These are phyloP conservation scores for bread wheat (Triticum aestivum) DNA, from an alignment of 176 grass and related monocot genomes.

Conservation along the genomic window DNA sequence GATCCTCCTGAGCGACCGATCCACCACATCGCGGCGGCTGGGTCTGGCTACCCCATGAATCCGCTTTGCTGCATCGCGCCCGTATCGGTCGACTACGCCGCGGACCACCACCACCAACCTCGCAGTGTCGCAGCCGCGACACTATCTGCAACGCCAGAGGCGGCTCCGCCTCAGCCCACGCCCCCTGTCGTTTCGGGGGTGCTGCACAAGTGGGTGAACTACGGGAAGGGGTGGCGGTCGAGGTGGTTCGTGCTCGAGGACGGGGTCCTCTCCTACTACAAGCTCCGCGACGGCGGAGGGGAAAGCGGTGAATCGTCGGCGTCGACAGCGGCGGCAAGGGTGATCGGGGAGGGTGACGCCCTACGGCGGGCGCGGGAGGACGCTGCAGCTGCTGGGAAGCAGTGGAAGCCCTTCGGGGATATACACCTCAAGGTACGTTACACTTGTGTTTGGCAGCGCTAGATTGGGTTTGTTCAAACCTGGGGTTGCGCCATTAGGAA, in stretches of 20 bases:
- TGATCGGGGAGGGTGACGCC: constrained; percentile 64
- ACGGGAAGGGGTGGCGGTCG: constrained; percentile 85
- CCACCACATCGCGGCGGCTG: neutral
- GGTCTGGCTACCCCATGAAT: constrained; percentile 41
- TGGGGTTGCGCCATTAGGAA: constrained; percentile 8
- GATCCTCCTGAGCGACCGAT: constrained; percentile 9
- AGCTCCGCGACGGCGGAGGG: constrained; percentile 58
- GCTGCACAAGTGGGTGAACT: constrained; percentile 98
- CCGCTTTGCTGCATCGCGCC: constrained; percentile 90
- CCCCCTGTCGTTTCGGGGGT: constrained; percentile 44
- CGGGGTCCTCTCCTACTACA: constrained; percentile 90
- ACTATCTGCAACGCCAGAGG: neutral
- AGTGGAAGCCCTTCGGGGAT: constrained; percentile 88
- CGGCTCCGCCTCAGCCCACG: neutral
- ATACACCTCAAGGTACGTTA: constrained; percentile 88
- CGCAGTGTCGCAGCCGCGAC: constrained; percentile 27
- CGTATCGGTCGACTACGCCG: constrained; percentile 62
- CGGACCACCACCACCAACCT: constrained; percentile 16
- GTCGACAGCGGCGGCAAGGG: constrained; percentile 39
- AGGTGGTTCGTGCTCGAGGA: constrained; percentile 88
- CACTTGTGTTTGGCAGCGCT: constrained; percentile 1
- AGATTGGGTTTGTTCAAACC: constrained; percentile 16
- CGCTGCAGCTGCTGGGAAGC: constrained; percentile 43
- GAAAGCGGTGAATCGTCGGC: constrained; percentile 5
- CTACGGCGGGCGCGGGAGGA: constrained; percentile 30